These are phyloP conservation scores for Podospora didyma DNA, from an alignment of 495 filamentous ascomycete species.

Conservation along the genomic window DNA sequence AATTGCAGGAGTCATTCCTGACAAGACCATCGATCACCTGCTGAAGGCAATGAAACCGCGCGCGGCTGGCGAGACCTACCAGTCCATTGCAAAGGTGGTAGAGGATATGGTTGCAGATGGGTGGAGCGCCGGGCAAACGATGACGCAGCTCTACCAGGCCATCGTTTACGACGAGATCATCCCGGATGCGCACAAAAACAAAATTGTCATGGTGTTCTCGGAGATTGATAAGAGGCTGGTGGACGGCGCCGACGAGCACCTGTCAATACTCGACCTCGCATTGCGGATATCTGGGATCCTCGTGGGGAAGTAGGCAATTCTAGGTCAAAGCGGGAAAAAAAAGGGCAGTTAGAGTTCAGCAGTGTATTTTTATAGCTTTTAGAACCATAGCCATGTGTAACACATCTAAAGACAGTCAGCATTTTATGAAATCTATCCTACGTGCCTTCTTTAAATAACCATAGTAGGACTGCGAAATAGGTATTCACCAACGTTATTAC, in stretches of 20 bases:
- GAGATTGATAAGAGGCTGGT: constrained; percentile 90
- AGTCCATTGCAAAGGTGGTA: constrained; percentile 69
- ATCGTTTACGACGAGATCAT: constrained; percentile 81
- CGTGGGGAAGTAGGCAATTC: constrained; percentile 37
- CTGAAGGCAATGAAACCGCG: constrained; percentile 74
- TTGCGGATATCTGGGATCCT: constrained; percentile 77
- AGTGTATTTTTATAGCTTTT: not conserved
- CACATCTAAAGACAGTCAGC: no score
- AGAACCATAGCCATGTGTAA: no score
- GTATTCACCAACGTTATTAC: constrained; percentile 1
- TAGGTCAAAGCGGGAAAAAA: not conserved
- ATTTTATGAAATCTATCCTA: no score
- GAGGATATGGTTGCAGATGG: constrained; percentile 93
- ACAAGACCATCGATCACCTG: constrained; percentile 62
- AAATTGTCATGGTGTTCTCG: constrained; percentile 84
- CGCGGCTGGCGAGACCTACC: constrained; percentile 61
- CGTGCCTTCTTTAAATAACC: no score
- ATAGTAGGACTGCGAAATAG: constrained; percentile 1
- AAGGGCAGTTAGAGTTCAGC: not conserved
- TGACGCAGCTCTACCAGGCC: constrained; percentile 77
- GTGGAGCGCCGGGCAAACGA: constrained; percentile 92
- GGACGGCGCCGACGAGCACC: constrained; percentile 96
- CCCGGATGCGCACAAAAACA: constrained; percentile 80
- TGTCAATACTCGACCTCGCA: constrained; percentile 80
- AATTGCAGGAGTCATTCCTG: constrained; percentile 92